Percentiles rank a stretch among this genome's conserved stretches.
Evolutionary conservation across 345 rosid species (phyloP).

Genomic region (Eucalyptus cloeziana): DNA sequence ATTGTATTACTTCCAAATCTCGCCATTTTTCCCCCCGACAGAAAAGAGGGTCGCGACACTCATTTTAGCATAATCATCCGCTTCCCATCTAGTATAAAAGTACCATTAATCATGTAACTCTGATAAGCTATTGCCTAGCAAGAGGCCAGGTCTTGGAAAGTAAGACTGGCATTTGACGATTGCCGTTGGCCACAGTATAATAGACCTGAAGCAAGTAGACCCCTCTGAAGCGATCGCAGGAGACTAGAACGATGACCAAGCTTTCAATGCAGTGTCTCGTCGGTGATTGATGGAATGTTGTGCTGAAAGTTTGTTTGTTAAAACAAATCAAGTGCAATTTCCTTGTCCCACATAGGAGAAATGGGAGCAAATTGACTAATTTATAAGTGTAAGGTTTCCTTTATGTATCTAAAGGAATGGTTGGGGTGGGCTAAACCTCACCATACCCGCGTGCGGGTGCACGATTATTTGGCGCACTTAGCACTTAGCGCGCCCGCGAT

Average conservation of each 20-base stretch:
- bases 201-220: background rate
- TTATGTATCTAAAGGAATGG: too few species aligned
- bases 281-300: background rate
- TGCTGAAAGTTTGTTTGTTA: too few species aligned
- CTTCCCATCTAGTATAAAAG: background rate
- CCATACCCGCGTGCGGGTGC: too few species aligned
- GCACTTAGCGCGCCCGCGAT: too few species aligned
- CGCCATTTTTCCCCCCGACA: accelerated
- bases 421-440: too few species aligned
- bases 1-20: too few species aligned
- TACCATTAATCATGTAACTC: background rate
- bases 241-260: background rate
- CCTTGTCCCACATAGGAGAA: too few species aligned
- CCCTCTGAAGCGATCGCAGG: background rate
- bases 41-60: too few species aligned
- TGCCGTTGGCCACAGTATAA: background rate
- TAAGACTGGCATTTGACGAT: background rate
- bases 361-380: too few species aligned
- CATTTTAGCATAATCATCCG: background rate
- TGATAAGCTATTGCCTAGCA: background rate
- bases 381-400: too few species aligned
- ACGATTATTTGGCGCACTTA: too few species aligned
- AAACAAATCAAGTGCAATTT: too few species aligned
- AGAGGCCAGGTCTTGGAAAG: background rate
- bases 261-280: background rate